phyloP scores from a whole-genome alignment of 495 filamentous ascomycete genomes.

The Penicillium crystallinum region DNA sequence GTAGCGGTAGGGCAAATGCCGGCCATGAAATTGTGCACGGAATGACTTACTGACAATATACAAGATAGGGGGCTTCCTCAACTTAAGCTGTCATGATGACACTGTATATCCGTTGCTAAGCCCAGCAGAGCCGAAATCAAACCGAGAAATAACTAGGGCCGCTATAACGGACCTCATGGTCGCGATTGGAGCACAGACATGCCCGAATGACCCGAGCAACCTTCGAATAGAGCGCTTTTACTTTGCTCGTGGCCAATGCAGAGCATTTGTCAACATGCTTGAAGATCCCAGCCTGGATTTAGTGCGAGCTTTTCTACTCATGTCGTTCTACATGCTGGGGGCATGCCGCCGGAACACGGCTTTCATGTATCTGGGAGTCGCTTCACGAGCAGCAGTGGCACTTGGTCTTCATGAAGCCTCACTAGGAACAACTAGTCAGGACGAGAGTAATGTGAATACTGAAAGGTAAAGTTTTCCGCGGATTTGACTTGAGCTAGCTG shows the following conservation, averaged over 20 bases:
- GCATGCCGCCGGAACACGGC: slow-evolving; percentile 44
- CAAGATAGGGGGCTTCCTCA: slow-evolving; percentile 34
- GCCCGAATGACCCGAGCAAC: slow-evolving; percentile 15
- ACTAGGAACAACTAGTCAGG: slow-evolving; percentile 5
- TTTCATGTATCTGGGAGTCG: slow-evolving; percentile 47
- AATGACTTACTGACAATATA: not conserved
- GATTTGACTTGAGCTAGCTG: not conserved
- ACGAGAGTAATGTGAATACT: slow-evolving; percentile 17
- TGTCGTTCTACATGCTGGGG: slow-evolving; percentile 47
- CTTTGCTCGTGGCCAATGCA: slow-evolving; percentile 35
- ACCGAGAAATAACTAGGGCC: slow-evolving; percentile 19
- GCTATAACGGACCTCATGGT: slow-evolving; percentile 36
- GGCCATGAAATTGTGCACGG: not conserved
- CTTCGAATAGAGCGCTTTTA: slow-evolving; percentile 28
- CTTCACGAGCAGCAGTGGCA: slow-evolving; percentile 38
- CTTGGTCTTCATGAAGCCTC: slow-evolving; percentile 35
- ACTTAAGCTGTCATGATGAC: slow-evolving; percentile 13
- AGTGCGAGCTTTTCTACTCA: slow-evolving; percentile 36
- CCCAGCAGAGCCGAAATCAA: slow-evolving; percentile 10
- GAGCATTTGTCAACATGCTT: slow-evolving; percentile 33
- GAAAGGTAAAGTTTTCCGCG: slow-evolving; percentile 17
- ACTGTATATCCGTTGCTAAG: slow-evolving; percentile 1
- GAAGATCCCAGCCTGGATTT: slow-evolving; percentile 41
- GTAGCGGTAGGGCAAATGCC: slow-evolving; percentile 23
- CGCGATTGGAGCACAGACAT: slow-evolving; percentile 41